A percentile compares a stretch with the other conserved stretches of the same genome.
These are phyloP conservation scores for Leucogyrophana mollusca DNA, from an alignment of 768 basidiomycete species.

Conservation along the genomic window DNA sequence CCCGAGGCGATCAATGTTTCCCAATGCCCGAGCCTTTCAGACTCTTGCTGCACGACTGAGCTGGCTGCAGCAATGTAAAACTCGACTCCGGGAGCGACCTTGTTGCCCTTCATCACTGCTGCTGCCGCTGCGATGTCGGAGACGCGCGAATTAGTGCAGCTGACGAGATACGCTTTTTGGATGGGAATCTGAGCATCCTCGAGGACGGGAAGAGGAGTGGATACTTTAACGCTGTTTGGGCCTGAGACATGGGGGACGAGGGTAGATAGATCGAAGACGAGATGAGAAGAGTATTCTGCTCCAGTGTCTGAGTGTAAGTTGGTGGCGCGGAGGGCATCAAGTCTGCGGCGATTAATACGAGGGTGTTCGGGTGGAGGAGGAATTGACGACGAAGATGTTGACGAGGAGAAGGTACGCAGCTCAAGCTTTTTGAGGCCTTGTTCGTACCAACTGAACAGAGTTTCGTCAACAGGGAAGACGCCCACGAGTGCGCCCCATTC, in stretches of 20 bases:
- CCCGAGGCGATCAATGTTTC: slow-evolving; percentile 81
- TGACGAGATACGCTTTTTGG: slow-evolving; percentile 97
- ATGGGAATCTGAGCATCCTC: slow-evolving; percentile 74
- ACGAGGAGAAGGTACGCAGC: slow-evolving; percentile 67
- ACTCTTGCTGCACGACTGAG: slow-evolving; percentile 87
- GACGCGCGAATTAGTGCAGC: slow-evolving; percentile 95
- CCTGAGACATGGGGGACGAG: slow-evolving; percentile 96
- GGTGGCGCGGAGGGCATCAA: slow-evolving; percentile 59
- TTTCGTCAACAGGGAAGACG: slow-evolving; percentile 89
- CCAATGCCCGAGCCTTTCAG: slow-evolving; percentile 88
- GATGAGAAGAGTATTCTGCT: slow-evolving; percentile 82
- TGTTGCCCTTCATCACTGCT: slow-evolving; percentile 78
- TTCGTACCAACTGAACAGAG: slow-evolving; percentile 86
- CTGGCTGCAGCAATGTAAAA: slow-evolving; percentile 98
- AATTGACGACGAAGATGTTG: slow-evolving; percentile 47
- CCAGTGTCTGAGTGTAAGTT: slow-evolving; percentile 68
- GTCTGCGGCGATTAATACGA: slow-evolving; percentile 73
- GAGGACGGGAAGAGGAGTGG: slow-evolving; percentile 88
- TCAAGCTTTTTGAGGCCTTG: slow-evolving; percentile 68
- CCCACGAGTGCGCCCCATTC: slow-evolving; percentile 99
- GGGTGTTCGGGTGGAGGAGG: slow-evolving; percentile 81
- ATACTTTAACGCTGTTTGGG: slow-evolving; percentile 96
- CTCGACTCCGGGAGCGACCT: slow-evolving; percentile 85
- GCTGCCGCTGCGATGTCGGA: slow-evolving; percentile 95
- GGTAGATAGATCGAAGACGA: slow-evolving; percentile 89